Evolutionary conservation across 2,329 filamentous ascomycete species (phyloP), one percentile per base, ranked within the genome.

Genomic region (Chaetothyriales sp.): DNA sequence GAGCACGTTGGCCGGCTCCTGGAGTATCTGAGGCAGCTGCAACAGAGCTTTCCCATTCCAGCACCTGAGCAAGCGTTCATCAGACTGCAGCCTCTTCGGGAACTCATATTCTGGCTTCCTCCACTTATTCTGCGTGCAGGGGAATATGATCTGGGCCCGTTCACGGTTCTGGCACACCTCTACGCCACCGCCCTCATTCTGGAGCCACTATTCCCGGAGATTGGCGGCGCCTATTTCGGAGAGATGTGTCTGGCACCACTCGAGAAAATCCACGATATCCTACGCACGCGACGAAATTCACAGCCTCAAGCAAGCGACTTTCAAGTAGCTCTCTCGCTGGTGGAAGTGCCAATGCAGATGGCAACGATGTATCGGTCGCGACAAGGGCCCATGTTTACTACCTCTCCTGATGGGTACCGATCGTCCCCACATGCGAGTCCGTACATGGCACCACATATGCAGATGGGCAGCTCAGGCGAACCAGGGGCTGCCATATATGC

Each of bases 91-190:
- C 83, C 86, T 8, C 76, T 98, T 53, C 79, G 89, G 50, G 85
- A 86, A 59, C 95, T 90, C 88, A 78, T 96, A 15, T 95, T 96
- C 69, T 96, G 90, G 88, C 79, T 95, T 50, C 92, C 92, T 0
- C 81, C 95, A 32, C 80, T 81, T 58, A 83, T 89, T 60, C 75
- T 95, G 22, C 83, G 90, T 64, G 80, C 81, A 57, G 84, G 82
- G 46, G 80, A 83, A 48, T 79, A 79, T 36, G 87, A 90, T 57
- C 77, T 85, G 20, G 85, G 79, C 53, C 83, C 87, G 1, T 74
- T 95, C 58, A 75, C 94, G 49, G 81, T 93, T 55, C 81, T 96
- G 50, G 85, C 88, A 9, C 86, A 96, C 64, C 87, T 95, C 66
- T 96, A 95, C 69, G 89, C 86, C 0, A 80, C 88, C 18, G 88